Percentiles rank a stretch among this genome's conserved stretches.
Evolutionary conservation across 495 filamentous ascomycete genomes (phyloP).

Genomic region (Paragyromitra xinjiangensis): DNA sequence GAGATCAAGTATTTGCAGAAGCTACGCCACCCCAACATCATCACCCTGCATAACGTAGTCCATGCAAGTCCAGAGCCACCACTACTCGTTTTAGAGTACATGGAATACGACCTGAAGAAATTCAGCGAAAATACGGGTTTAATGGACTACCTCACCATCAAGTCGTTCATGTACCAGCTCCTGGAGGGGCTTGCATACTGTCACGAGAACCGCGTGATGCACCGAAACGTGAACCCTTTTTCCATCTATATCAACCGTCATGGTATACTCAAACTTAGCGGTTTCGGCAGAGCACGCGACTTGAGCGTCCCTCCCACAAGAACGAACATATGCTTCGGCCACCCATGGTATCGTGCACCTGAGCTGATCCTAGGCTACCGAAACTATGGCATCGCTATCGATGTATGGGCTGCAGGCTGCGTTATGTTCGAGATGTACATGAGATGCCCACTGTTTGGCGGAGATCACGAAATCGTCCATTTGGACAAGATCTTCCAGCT

Average conservation of each 20-base stretch:
- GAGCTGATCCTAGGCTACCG: not conserved
- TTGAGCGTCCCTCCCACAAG: not conserved
- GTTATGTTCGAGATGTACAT: not conserved
- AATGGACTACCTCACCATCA: not conserved
- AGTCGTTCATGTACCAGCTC: constrained; percentile 1
- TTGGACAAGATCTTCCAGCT: not conserved
- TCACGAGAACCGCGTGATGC: not conserved
- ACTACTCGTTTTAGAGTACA: not conserved
- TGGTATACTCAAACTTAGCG: not conserved
- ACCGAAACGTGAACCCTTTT: not conserved
- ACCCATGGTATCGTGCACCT: constrained; percentile 2
- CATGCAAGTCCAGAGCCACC: not conserved
- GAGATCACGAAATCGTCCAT: not conserved
- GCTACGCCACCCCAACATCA: not conserved
- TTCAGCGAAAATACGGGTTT: not conserved
- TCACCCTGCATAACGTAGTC: not conserved
- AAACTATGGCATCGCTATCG: not conserved
- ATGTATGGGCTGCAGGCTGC: not conserved
- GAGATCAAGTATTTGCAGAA: not conserved
- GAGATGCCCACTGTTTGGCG: not conserved
- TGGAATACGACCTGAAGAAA: not conserved
- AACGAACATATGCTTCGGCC: not conserved
- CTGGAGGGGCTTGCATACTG: not conserved
- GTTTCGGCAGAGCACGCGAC: not conserved
- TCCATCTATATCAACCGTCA: constrained; percentile 1